Base-by-base conservation (phyloP, 1,284 basidiomycete species). In the Ceratobasidium papillatum region DNA sequence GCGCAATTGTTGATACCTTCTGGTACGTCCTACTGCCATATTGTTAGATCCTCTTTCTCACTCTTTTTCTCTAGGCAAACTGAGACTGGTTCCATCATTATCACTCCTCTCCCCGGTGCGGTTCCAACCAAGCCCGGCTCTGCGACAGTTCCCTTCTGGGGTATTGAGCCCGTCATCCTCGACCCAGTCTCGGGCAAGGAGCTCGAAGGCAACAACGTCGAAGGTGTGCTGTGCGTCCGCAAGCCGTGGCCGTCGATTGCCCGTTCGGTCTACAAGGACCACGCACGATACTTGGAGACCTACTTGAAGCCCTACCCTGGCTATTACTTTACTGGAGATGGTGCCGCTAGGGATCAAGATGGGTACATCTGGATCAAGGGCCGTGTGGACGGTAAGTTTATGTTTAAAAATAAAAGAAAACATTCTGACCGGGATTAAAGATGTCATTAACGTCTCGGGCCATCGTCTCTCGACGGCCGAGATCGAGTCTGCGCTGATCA, bases 281-380 rank as follows among this genome's bases (percentile, higher is more conserved):
- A 99, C 83, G 89, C 93, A 81, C 86, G 95, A 65, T 96, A 94
- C 82, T 85, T 98, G 43, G 96, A 99, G 69, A 98, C 95, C 27
- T 99, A 99, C 86, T 94, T 99, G 92, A 89, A 88, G 84, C 91
- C 91, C n/a, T 94, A 94, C 84, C 91, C 92, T 19, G 93, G 95
- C 25, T 85, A 87, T 82, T 99, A 96, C 88, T 99, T 94, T 85
- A 99, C 96, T 25, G 97, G 98, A 45, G 98, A 99, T 80, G 96
- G 96, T 75, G 97, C 96, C 25, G 93, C 92, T 30, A 89, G 96
- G 59, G 98, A 99, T 82, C 90, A 93, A 80, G 92, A 99, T 80
- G 97, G 97, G 5, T 99, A 99, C 84, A 94, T 95, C 81, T 98
- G 95, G 95, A 99, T 99, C 85, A 96, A 96, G 84, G 97, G 97